These are phyloP conservation scores for Candida chilensis DNA, from an alignment of 805 yeast species.

Conservation along the genomic window DNA sequence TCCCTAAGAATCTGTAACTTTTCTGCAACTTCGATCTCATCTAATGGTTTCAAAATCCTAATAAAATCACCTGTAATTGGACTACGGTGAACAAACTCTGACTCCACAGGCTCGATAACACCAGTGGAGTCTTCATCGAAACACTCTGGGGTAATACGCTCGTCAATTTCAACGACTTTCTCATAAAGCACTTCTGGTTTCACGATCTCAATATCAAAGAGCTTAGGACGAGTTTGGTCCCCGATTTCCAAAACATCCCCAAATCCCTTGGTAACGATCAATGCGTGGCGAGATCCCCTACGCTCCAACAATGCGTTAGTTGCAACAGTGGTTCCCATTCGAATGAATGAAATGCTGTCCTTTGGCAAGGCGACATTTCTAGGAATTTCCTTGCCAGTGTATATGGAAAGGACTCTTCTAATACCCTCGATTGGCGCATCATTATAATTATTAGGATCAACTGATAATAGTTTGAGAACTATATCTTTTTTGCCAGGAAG, in stretches of 20 bases:
- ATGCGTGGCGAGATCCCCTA: conserved; percentile 82
- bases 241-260: conserved; percentile 79
- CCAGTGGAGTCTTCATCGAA: conserved; percentile 12
- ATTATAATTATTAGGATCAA: conserved; percentile 76
- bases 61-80: conserved; percentile 66
- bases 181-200: conserved; percentile 69
- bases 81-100: conserved; percentile 1
- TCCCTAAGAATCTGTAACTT: conserved; percentile 35
- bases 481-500: conserved; percentile 46
- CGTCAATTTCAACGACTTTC: conserved; percentile 77
- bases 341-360: conserved; percentile 51
- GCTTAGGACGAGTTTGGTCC: conserved; percentile 84
- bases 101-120: conserved; percentile 9
- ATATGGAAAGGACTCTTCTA: conserved; percentile 60
- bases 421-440: conserved; percentile 95
- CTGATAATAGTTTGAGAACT: conserved; percentile 74
- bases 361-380: conserved; percentile 54
- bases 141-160: conserved; percentile 69
- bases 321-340: conserved; percentile 95
- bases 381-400: conserved; percentile 45
- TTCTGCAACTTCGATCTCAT: conserved; percentile 28
- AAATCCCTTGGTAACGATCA: conserved; percentile 84
- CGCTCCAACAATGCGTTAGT: conserved; percentile 91
- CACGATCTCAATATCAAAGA: conserved; percentile 72
- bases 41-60: conserved; percentile 44